Conservation (phyloP, 805 yeast genomes). For the Metschnikowia similis region DNA sequence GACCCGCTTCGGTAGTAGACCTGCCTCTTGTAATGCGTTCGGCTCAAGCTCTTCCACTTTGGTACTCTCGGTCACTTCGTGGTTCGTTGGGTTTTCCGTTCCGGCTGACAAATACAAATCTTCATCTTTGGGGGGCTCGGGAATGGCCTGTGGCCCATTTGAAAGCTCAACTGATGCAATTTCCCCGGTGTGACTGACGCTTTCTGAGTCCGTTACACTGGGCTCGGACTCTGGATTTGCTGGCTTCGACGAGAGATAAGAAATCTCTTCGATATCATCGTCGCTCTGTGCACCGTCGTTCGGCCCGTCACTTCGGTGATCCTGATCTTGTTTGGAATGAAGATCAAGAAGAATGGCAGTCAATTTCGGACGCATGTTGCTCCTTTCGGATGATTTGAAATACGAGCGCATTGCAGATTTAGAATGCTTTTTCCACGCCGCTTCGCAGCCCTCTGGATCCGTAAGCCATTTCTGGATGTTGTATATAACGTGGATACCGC, state of each 20-base stretch:
- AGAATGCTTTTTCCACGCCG: constrained; percentile 39
- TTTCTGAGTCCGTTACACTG: not conserved
- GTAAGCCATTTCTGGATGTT: constrained; percentile 59
- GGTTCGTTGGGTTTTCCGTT: not conserved
- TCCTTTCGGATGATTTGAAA: constrained; percentile 11
- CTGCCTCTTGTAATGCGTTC: not conserved
- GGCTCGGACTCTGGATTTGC: not conserved
- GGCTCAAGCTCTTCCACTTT: not conserved
- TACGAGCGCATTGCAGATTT: constrained; percentile 10
- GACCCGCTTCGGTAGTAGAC: not conserved
- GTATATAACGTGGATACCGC: constrained; percentile 88
- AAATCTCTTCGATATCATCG: constrained; percentile 22
- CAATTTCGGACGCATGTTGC: constrained; percentile 10
- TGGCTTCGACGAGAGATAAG: constrained; percentile 9
- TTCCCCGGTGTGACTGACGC: not conserved
- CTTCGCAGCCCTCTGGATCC: constrained; percentile 44
- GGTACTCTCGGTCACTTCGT: not conserved
- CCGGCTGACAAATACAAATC: too few relatives aligned
- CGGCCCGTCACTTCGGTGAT: not conserved
- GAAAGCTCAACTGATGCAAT: not conserved
- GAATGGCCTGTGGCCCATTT: not conserved
- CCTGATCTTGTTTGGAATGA: constrained; percentile 11
- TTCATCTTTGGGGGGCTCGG: not conserved
- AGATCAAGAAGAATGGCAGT: constrained; percentile 13
- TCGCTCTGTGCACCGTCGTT: constrained; percentile 14